These are phyloP conservation scores for Globisporangium yorkense DNA, from an alignment of 352 stramenopile genomes.

Conservation along the genomic window DNA sequence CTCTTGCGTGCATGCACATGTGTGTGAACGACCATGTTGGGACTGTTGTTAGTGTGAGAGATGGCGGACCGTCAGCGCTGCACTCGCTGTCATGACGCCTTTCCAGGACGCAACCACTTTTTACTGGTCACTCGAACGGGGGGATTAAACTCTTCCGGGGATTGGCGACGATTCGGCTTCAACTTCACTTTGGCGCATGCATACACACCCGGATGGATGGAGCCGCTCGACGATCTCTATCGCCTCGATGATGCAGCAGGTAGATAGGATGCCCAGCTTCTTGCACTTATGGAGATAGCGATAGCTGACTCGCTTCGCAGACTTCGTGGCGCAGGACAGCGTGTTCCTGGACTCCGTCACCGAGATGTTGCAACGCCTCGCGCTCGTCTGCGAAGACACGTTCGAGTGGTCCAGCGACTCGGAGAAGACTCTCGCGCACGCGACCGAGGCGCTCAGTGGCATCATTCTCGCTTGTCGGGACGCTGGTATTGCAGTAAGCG, in stretches of 20 bases:
- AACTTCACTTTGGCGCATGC: too few relatives aligned
- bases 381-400: slow-evolving; percentile 3
- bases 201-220: not conserved
- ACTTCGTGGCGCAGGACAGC: not conserved
- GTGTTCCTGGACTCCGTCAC: not conserved
- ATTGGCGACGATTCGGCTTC: too few relatives aligned
- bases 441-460: slow-evolving; percentile 15
- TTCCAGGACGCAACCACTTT: too few relatives aligned
- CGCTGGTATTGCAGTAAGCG: not conserved
- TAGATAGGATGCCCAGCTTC: too few relatives aligned
- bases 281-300: not conserved
- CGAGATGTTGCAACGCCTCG: slow-evolving; percentile 3
- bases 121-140: too few relatives aligned
- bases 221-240: not conserved
- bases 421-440: slow-evolving; percentile 1
- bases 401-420: slow-evolving; percentile 17
- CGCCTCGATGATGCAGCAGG: not conserved
- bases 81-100: too few relatives aligned
- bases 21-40: too few relatives aligned
- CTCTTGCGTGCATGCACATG: too few relatives aligned
- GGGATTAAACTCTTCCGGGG: too few relatives aligned
- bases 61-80: too few relatives aligned
- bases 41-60: too few relatives aligned
- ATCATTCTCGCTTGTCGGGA: slow-evolving; percentile 15
- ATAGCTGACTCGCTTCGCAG: not conserved